phyloP scores from a whole-genome alignment of 768 basidiomycete genomes.

The Daedaleopsis nitida region DNA sequence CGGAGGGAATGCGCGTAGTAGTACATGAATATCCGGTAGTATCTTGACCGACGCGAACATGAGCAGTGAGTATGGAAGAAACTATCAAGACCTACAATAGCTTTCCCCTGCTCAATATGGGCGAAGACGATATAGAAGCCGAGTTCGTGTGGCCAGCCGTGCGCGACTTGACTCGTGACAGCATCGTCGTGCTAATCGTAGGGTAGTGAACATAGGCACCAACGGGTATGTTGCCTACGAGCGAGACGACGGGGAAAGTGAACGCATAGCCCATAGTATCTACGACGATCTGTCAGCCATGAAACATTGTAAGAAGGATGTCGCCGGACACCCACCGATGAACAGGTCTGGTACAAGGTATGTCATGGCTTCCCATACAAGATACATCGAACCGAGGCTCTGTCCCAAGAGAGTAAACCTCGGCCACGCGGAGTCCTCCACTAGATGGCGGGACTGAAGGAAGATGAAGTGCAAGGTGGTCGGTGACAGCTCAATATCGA shows the following conservation, averaged over 20 bases:
- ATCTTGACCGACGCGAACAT: constrained; percentile 45
- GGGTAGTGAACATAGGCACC: constrained; percentile 97
- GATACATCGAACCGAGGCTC: constrained; percentile 81
- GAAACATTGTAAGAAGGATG: neutral
- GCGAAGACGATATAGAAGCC: constrained; percentile 53
- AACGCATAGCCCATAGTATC: constrained; percentile 99
- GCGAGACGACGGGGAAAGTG: constrained; percentile 76
- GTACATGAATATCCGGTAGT: constrained; percentile 87
- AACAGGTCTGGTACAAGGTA: constrained; percentile 85
- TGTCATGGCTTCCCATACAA: constrained; percentile 82
- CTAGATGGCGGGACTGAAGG: constrained; percentile 63
- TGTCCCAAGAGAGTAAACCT: constrained; percentile 93
- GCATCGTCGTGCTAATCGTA: constrained; percentile 94
- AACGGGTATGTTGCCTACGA: constrained; percentile 67
- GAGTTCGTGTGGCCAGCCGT: constrained; percentile 65
- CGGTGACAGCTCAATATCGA: constrained; percentile 74
- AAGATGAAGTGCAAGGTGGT: constrained; percentile 79
- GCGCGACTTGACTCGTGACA: constrained; percentile 70
- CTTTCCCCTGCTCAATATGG: constrained; percentile 59
- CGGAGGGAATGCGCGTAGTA: constrained; percentile 78
- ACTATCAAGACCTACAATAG: constrained; percentile 49
- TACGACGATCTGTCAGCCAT: constrained; percentile 31
- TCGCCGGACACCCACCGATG: constrained; percentile 59
- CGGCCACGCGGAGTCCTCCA: constrained; percentile 84
- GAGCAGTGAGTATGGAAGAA: neutral